Evolutionary conservation across 371 early-diverging fungal genomes (phyloP).

Genomic region (Syncephalastrum monosporum): DNA sequence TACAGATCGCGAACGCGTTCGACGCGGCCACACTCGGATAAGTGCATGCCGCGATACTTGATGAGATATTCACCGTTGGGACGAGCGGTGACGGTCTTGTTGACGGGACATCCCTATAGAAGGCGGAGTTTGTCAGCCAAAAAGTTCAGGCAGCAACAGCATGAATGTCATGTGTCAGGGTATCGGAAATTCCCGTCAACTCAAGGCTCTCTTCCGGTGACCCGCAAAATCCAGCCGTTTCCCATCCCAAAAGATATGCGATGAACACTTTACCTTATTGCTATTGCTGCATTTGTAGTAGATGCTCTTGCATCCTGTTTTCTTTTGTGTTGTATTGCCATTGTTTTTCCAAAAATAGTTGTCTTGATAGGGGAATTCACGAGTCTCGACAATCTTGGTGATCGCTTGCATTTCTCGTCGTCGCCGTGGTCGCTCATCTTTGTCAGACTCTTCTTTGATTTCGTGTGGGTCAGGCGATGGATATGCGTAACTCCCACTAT

Average conservation of each 20-base stretch:
- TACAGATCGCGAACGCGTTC: conserved; percentile 45
- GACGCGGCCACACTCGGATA: conserved; percentile 53
- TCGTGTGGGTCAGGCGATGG: conserved; percentile 31
- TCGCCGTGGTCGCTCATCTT: conserved; percentile 32
- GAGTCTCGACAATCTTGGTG: conserved; percentile 53
- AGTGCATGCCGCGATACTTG: conserved; percentile 61
- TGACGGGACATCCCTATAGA: conserved; percentile 52
- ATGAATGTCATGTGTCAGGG: conserved; percentile 7
- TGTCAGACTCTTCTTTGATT: conserved; percentile 17
- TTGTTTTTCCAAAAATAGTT: conserved; percentile 56
- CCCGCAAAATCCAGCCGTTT: conserved; percentile 15
- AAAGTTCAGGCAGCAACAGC: conserved; percentile 33
- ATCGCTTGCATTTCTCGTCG: conserved; percentile 58
- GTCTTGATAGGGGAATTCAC: conserved; percentile 43
- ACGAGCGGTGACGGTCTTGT: conserved; percentile 63
- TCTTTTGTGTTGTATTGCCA: conserved; percentile 54
- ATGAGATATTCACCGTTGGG: conserved; percentile 60
- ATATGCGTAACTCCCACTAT: conserved; percentile 5
- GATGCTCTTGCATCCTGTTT: conserved; percentile 54
- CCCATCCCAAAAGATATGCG: conserved; percentile 1
- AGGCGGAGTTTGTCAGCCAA: conserved; percentile 11
- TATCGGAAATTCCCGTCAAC: conserved; percentile 5
- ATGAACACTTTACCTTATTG: conserved; percentile 23
- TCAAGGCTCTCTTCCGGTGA: not conserved
- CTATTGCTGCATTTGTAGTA: conserved; percentile 53